Evolutionary conservation across 441 rosid genomes (phyloP).

Genomic region (Pelargonium citronellum): DNA sequence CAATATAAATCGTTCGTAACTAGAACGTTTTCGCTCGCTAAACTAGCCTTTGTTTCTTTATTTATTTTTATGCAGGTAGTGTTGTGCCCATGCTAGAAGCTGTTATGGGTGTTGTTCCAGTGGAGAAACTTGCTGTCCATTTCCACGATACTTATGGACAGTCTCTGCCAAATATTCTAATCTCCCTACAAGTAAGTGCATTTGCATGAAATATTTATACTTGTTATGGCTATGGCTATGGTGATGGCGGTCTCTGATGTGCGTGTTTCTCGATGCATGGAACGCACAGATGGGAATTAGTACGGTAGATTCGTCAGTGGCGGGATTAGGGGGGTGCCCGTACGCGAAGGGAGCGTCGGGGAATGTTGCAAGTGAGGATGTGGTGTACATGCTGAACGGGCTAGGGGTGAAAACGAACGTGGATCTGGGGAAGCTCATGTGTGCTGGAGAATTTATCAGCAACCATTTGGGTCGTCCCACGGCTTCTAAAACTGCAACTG

Average conservation of each 20-base stretch:
- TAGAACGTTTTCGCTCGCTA: slow-evolving; percentile 10
- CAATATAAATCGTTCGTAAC: no score
- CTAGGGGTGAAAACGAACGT: slow-evolving; percentile 80
- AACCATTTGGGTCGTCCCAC: slow-evolving; percentile 64
- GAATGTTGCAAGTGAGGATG: slow-evolving; percentile 89
- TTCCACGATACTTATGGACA: slow-evolving; percentile 98
- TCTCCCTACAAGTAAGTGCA: slow-evolving; percentile 70
- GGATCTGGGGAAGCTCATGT: slow-evolving; percentile 63
- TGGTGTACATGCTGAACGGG: slow-evolving; percentile 83
- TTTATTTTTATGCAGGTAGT: slow-evolving; percentile 38
- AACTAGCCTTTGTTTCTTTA: no score
- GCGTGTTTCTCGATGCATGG: no score
- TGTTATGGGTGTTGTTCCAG: slow-evolving; percentile 75
- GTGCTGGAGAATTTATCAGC: slow-evolving; percentile 79
- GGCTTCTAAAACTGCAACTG: slow-evolving; percentile 73
- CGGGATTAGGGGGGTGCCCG: slow-evolving; percentile 94
- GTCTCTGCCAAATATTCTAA: slow-evolving; percentile 77
- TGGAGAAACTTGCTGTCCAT: slow-evolving; percentile 79
- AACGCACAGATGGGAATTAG: slow-evolving; percentile 75
- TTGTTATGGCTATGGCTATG: no score
- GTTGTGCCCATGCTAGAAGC: slow-evolving; percentile 88
- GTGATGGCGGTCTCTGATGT: no score
- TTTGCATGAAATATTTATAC: no score
- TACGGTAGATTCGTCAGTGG: slow-evolving; percentile 70
- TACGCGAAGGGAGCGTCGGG: slow-evolving; percentile 96